Percentiles rank a stretch among this genome's conserved stretches.
These are phyloP conservation scores for Pharnaceum exiguum DNA, from an alignment of 148 eudicot genomes.

Conservation along the genomic window DNA sequence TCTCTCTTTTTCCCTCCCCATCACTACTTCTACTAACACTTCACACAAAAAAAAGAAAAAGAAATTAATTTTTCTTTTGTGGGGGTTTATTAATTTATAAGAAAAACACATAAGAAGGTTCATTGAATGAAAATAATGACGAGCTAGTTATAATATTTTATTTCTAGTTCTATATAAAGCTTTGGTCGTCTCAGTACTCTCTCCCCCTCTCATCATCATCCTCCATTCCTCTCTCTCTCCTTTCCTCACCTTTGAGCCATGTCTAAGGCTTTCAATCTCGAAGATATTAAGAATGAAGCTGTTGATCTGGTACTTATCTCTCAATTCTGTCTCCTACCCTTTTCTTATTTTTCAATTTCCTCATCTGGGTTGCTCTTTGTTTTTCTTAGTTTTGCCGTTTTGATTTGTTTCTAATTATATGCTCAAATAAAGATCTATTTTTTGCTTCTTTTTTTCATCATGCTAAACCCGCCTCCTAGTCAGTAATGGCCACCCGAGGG, in stretches of 20 bases:
- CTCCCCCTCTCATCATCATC: neutral
- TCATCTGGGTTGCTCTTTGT: neutral
- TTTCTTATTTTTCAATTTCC: neutral
- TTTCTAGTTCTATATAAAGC: slow-evolving; percentile 18
- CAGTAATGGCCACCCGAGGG: too few species aligned
- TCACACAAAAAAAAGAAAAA: neutral
- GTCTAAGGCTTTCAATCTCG: slow-evolving; percentile 49
- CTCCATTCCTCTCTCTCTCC: slow-evolving; percentile 3
- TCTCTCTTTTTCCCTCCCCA: neutral
- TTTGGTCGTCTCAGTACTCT: neutral
- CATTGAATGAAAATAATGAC: too few species aligned
- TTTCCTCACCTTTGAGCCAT: slow-evolving; percentile 16
- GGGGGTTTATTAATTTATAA: too few species aligned
- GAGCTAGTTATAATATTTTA: too few species aligned
- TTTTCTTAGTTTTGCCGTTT: neutral
- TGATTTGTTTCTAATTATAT: too few species aligned
- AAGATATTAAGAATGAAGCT: slow-evolving; percentile 74
- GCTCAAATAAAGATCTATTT: too few species aligned
- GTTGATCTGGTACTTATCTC: slow-evolving; percentile 72
- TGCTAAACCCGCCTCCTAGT: too few species aligned
- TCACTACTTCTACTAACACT: neutral
- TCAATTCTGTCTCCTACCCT: neutral
- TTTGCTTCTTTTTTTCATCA: too few species aligned
- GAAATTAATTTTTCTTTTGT: too few species aligned
- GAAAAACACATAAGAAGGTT: too few species aligned